Evolutionary conservation across 495 filamentous ascomycete species (phyloP).

Genomic region (Lepraria neglecta): DNA sequence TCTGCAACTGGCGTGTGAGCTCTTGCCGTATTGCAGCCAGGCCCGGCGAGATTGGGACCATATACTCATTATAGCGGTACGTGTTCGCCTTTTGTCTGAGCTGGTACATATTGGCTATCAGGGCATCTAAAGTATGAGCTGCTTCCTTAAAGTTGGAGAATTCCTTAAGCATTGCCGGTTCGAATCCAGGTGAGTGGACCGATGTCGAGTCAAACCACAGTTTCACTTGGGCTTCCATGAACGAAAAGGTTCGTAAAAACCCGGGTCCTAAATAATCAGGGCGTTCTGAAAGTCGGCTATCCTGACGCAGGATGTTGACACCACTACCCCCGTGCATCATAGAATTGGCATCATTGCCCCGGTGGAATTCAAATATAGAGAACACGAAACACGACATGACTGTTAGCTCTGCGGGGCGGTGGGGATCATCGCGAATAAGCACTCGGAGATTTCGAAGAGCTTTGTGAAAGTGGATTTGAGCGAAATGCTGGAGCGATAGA

Average conservation of each 20-base stretch:
- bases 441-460: neutral
- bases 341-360: neutral
- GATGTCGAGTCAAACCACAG: neutral
- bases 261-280: neutral
- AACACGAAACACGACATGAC: neutral
- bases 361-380: neutral
- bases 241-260: neutral
- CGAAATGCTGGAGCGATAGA: neutral
- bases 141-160: neutral
- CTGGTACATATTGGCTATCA: neutral
- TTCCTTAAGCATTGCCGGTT: neutral
- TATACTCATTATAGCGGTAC: too few relatives aligned
- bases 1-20: too few relatives aligned
- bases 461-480: neutral
- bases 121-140: neutral
- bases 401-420: constrained; percentile 1
- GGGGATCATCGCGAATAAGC: neutral
- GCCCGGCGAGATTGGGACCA: too few relatives aligned
- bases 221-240: neutral
- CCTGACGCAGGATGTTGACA: neutral
- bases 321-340: neutral
- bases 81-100: too few relatives aligned
- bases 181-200: neutral
- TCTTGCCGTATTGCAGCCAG: too few relatives aligned
- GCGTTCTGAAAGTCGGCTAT: neutral